Base-by-base conservation (phyloP, 2,329 filamentous ascomycete genomes). In the Diaporthe aspalathi region DNA sequence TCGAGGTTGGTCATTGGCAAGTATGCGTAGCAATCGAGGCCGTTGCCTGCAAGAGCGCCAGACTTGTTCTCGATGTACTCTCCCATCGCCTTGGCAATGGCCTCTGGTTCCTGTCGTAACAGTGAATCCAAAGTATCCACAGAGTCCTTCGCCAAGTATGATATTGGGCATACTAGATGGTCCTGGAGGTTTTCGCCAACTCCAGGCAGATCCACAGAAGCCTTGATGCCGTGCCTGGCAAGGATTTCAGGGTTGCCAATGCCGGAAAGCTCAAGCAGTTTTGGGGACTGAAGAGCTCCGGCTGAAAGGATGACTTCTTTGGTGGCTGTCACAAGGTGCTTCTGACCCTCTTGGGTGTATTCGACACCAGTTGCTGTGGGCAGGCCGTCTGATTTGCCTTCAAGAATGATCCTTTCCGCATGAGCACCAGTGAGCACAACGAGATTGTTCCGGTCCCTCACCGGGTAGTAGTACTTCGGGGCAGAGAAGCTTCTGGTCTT, bases 221-320 rank as follows among this genome's bases (percentile, higher is more conserved):
- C 2, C 3, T 40, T 24, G n/a, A 68, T 63, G 5, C 54, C 29
- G n/a, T 32, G 24, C 20, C 47, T 47, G 2, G 5, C 4, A 2
- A 71, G 63, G 1, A 67, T 17, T 1, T 68, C 5, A 5, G 43
- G 0, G 7, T 22, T 11, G 1, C 70, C 65, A 9, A 68, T 63
- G 16, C 70, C 70, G 2, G 62, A 67, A 0, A 67, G 27, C 20
- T 67, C 63, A 2, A 71, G 70, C 1, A 71, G 27, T 29, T 71
- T 68, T 17, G 70, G 70, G 14, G 63, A 68, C 32, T 71, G 50
- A 3, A 71, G 24, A 20, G 70, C 32, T 2, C 70, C 63, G 1
- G 70, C 63, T 12, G 70, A n/a, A 38, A 71, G 52, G 3, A 71
- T 53, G 20, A 71, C 63, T n/a, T 71, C 79, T 12, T 87, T 84